Conservation (phyloP, 169 alveolate species). For the Eimeria nieschulzi region DNA sequence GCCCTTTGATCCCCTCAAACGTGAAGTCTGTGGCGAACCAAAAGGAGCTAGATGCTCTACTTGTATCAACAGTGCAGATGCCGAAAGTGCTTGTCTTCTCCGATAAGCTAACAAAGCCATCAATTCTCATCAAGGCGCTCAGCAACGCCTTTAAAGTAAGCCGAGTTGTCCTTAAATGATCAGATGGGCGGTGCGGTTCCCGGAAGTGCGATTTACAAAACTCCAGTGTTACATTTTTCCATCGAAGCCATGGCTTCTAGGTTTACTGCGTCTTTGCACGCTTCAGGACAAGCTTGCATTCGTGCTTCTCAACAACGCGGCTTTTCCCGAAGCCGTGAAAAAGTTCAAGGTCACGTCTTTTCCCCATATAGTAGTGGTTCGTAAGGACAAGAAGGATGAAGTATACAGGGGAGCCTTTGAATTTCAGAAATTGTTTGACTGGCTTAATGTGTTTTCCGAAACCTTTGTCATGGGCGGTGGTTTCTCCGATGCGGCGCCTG, state of each 20-base stretch:
- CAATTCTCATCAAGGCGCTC: constrained; percentile 66
- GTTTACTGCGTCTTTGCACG: neutral
- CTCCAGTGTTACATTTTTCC: neutral
- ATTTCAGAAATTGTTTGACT: constrained; percentile 91
- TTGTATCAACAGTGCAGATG: constrained; percentile 31
- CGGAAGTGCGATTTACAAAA: neutral
- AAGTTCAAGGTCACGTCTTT: constrained; percentile 89
- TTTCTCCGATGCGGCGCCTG: constrained; percentile 82
- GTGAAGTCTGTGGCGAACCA: constrained; percentile 15
- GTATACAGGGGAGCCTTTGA: constrained; percentile 91
- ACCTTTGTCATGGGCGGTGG: constrained; percentile 97
- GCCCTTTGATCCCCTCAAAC: constrained; percentile 43
- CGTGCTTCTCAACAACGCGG: constrained; percentile 50
- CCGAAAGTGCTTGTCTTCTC: constrained; percentile 70
- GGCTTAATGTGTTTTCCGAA: constrained; percentile 95
- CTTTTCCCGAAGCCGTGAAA: constrained; percentile 83
- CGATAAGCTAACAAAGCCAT: constrained; percentile 46
- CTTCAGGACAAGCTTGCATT: constrained; percentile 65
- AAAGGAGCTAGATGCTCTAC: constrained; percentile 19
- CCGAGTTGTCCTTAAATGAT: neutral
- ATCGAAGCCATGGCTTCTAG: neutral
- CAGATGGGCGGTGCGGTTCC: neutral
- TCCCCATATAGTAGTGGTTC: constrained; percentile 90
- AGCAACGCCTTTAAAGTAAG: constrained; percentile 64
- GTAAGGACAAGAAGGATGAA: constrained; percentile 85